Conservation (phyloP, 2,329 filamentous ascomycete species). For the Didymella exigua region DNA sequence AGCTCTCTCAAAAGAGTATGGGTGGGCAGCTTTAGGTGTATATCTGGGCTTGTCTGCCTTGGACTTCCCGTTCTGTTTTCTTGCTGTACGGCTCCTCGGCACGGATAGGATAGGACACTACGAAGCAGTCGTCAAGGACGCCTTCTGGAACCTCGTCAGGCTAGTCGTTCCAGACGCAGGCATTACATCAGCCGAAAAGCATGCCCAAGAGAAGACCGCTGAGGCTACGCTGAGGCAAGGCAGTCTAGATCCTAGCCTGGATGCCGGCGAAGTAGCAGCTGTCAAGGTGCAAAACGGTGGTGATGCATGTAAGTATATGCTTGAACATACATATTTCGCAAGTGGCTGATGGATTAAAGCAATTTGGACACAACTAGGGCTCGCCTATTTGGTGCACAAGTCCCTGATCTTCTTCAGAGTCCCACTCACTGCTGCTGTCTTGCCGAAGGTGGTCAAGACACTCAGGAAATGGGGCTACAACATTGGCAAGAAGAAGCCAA, state of each 20-base stretch:
- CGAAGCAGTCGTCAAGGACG: conserved; percentile 71
- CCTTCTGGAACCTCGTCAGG: conserved; percentile 64
- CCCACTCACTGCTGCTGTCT: conserved; percentile 85
- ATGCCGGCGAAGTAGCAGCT: conserved; percentile 67
- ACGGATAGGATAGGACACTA: conserved; percentile 80
- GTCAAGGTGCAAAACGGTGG: conserved; percentile 62
- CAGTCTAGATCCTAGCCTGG: conserved; percentile 20
- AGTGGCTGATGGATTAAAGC: conserved; percentile 49
- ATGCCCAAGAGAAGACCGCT: conserved; percentile 37
- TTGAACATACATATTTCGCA: neutral
- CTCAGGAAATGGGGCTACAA: conserved; percentile 91
- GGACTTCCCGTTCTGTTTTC: conserved; percentile 95
- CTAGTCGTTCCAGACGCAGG: conserved; percentile 63
- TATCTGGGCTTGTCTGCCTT: conserved; percentile 82
- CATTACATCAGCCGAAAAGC: conserved; percentile 55
- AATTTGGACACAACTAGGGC: conserved; percentile 82
- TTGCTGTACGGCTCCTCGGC: conserved; percentile 81
- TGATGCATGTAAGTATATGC: conserved; percentile 69
- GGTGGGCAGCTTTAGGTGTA: conserved; percentile 90
- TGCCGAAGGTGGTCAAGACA: conserved; percentile 91
- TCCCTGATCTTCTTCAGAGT: conserved; percentile 97
- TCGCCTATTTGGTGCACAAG: conserved; percentile 98
- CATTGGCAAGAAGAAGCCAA: conserved; percentile 75
- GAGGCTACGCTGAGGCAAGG: conserved; percentile 40
- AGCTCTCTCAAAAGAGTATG: conserved; percentile 88